Conservation (phyloP, 495 filamentous ascomycete genomes). For the Penicillium arizonense region DNA sequence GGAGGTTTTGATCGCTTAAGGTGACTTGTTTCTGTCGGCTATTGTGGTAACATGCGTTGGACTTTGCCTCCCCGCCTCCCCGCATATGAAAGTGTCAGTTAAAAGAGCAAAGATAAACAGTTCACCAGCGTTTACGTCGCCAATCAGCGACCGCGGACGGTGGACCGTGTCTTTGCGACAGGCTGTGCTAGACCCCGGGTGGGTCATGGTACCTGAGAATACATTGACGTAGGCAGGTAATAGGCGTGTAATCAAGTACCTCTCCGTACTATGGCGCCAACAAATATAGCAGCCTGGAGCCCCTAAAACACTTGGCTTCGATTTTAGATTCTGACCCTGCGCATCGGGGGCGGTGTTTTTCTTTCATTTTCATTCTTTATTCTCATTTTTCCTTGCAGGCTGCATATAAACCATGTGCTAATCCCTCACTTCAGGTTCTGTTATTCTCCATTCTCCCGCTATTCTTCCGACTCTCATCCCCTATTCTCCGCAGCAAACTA, state of each 20-base stretch:
- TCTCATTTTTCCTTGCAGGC: constrained; percentile 2
- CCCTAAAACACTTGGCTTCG: constrained; percentile 24
- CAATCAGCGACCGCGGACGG: neutral
- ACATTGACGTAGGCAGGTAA: neutral
- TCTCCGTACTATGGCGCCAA: neutral
- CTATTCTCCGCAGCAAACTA: neutral
- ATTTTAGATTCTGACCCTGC: constrained; percentile 11
- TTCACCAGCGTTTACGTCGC: neutral
- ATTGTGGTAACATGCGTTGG: no score
- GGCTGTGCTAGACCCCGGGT: neutral
- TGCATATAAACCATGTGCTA: constrained; percentile 5
- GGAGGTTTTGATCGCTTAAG: no score
- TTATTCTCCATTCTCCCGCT: constrained; percentile 1
- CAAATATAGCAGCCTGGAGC: constrained; percentile 1
- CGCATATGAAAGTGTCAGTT: no score
- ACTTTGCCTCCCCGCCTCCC: no score
- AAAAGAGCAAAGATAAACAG: no score
- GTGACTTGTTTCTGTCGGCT: no score
- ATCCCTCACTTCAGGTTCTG: neutral
- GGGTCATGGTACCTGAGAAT: constrained; percentile 1
- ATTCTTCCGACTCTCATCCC: neutral
- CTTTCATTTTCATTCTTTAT: constrained; percentile 1
- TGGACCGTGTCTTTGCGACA: neutral
- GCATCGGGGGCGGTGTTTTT: constrained; percentile 2
- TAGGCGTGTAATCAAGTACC: neutral